Evolutionary conservation across 192 early-diverging fungal species (phyloP).

Genomic region (Haplosporangium gracile): DNA sequence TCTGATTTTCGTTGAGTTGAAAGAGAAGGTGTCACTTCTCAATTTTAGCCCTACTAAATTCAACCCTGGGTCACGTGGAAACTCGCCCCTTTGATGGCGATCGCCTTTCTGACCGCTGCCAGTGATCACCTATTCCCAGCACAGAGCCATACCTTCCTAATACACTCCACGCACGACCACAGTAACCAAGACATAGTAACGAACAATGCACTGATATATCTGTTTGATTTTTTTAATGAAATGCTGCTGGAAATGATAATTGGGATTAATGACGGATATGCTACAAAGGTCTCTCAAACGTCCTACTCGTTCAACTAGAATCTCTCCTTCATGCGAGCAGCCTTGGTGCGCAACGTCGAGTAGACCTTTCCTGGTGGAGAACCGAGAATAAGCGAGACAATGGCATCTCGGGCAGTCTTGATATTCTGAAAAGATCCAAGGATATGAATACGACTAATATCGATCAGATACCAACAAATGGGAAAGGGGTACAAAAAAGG

Average conservation of each 20-base stretch:
- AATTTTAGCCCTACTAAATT: neutral
- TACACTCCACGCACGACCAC: neutral
- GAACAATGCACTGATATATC: neutral
- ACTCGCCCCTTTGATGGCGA: too few species aligned
- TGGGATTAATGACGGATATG: neutral
- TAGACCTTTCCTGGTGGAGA: conserved; percentile 98
- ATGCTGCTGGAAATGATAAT: conserved; percentile 7
- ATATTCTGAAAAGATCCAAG: conserved; percentile 98
- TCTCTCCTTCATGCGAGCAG: conserved; percentile 94
- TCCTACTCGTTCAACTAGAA: conserved; percentile 71
- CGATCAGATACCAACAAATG: neutral
- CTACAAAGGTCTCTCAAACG: neutral
- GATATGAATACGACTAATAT: conserved; percentile 88
- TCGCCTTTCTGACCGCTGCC: neutral
- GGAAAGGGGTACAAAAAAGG: neutral
- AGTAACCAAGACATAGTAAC: neutral
- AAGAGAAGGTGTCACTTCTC: neutral
- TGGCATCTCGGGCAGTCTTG: conserved; percentile 94
- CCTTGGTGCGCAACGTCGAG: conserved; percentile 87
- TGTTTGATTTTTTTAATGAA: neutral
- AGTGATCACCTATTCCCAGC: too few species aligned
- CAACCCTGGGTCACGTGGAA: neutral
- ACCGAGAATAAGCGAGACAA: conserved; percentile 92
- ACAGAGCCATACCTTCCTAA: too few species aligned
- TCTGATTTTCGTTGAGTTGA: conserved; percentile 4